phyloP scores from a whole-genome alignment of 2,329 filamentous ascomycete genomes.

The Pseudogymnoascus sp. region DNA sequence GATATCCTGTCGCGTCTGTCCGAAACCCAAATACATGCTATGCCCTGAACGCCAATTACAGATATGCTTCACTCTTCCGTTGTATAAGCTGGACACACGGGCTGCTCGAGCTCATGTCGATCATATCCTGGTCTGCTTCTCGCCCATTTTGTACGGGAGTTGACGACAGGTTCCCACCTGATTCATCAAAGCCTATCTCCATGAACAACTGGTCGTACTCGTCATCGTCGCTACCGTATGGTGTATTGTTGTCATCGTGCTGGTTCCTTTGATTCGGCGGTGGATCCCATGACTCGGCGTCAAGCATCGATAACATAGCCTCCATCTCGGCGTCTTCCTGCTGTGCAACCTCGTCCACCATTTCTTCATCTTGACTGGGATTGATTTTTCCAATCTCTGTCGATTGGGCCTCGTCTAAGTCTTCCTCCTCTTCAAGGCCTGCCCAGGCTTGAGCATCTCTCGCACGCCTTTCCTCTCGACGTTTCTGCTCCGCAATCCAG shows the following conservation, averaged over 20 bases:
- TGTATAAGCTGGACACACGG: background rate
- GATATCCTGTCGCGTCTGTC: slow-evolving; percentile 10
- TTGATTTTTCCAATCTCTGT: slow-evolving; percentile 6
- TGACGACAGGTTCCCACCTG: slow-evolving; percentile 18
- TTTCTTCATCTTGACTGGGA: slow-evolving; percentile 27
- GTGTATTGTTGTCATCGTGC: slow-evolving; percentile 13
- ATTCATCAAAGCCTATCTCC: slow-evolving; percentile 51
- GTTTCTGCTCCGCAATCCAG: slow-evolving; percentile 33
- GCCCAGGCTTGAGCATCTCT: slow-evolving; percentile 24
- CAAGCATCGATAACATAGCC: slow-evolving; percentile 45
- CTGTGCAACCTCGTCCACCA: slow-evolving; percentile 46
- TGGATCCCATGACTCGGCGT: slow-evolving; percentile 14
- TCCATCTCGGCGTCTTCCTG: slow-evolving; percentile 53
- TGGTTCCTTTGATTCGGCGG: background rate
- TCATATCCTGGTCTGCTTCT: slow-evolving; percentile 26
- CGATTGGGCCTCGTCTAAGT: slow-evolving; percentile 16
- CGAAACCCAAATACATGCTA: slow-evolving; percentile 13
- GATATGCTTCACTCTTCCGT: slow-evolving; percentile 12
- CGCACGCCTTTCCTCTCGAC: slow-evolving; percentile 27
- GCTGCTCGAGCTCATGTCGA: slow-evolving; percentile 24
- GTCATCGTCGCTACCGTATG: slow-evolving; percentile 43
- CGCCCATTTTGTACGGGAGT: slow-evolving; percentile 19
- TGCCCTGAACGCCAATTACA: slow-evolving; percentile 23
- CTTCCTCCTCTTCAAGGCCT: slow-evolving; percentile 22
- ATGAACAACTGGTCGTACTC: slow-evolving; percentile 61